Conservation (phyloP, 2,329 filamentous ascomycete genomes). For the Exophiala oligosperma region DNA sequence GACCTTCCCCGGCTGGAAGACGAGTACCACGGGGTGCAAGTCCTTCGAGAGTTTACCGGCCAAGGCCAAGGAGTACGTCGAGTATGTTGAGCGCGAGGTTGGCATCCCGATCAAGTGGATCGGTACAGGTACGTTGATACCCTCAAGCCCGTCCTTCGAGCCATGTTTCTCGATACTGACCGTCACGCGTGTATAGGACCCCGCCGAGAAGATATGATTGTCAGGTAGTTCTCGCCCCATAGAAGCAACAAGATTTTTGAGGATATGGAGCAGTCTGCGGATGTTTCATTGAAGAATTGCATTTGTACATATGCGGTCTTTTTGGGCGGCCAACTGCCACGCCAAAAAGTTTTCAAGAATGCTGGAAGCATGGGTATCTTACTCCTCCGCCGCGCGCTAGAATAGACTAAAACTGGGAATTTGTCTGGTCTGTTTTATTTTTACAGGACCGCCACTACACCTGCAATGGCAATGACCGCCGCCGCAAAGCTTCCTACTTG, state of each 20-base stretch:
- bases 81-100: constrained; percentile 60
- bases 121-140: constrained; percentile 47
- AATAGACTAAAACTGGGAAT: no score
- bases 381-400: no score
- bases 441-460: constrained; percentile 42
- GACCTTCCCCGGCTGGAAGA: constrained; percentile 63
- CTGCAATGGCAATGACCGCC: constrained; percentile 42
- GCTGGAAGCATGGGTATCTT: no score
- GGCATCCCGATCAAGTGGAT: constrained; percentile 63
- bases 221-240: constrained; percentile 34
- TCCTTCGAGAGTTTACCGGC: constrained; percentile 58
- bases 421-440: background rate
- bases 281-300: background rate
- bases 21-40: constrained; percentile 57
- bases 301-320: no score
- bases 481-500: constrained; percentile 32
- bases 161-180: background rate
- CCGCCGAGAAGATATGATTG: constrained; percentile 62
- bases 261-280: background rate
- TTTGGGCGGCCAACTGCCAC: background rate
- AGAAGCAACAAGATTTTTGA: background rate
- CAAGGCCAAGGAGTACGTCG: constrained; percentile 60
- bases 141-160: no score
- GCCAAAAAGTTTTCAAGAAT: no score
- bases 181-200: constrained; percentile 39